A percentile compares a stretch with the other conserved stretches of the same genome.
These are phyloP conservation scores for Beauveria asiatica DNA, from an alignment of 2,329 filamentous ascomycete species.

Conservation along the genomic window DNA sequence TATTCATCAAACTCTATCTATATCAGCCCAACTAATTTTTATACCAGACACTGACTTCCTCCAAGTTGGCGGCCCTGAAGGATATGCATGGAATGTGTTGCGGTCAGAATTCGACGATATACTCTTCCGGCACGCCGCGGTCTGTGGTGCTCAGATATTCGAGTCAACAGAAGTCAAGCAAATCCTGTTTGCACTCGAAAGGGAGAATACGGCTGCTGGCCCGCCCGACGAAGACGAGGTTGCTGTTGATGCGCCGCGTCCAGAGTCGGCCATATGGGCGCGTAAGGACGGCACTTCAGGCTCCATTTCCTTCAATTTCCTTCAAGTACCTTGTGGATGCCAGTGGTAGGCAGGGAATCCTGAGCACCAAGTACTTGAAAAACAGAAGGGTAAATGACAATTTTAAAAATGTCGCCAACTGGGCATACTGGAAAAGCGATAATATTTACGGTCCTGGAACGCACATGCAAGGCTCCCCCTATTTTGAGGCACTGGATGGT, in stretches of 20 bases:
- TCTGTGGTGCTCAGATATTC: constrained; percentile 31
- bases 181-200: constrained; percentile 22
- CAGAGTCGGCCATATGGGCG: constrained; percentile 28
- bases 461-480: constrained; percentile 26
- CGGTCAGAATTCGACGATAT: constrained; percentile 38
- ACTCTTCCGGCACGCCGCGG: constrained; percentile 33
- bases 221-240: background rate
- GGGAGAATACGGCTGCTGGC: constrained; percentile 1
- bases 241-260: constrained; percentile 13
- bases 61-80: constrained; percentile 27
- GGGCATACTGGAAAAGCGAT: constrained; percentile 37
- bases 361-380: constrained; percentile 41
- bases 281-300: constrained; percentile 28
- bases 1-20: background rate
- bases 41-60: constrained; percentile 34
- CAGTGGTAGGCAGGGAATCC: constrained; percentile 34
- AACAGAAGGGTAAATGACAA: constrained; percentile 37
- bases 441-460: constrained; percentile 27
- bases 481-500: constrained; percentile 35
- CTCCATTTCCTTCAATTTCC: constrained; percentile 26
- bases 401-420: constrained; percentile 41
- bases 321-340: constrained; percentile 43
- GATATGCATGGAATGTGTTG: constrained; percentile 36
- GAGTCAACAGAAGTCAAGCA: constrained; percentile 29
- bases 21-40: too few relatives aligned